Percentiles rank a stretch among this genome's conserved stretches.
Conservation (phyloP, 108 stramenopile species). For the Schizochytrium sp. region DNA sequence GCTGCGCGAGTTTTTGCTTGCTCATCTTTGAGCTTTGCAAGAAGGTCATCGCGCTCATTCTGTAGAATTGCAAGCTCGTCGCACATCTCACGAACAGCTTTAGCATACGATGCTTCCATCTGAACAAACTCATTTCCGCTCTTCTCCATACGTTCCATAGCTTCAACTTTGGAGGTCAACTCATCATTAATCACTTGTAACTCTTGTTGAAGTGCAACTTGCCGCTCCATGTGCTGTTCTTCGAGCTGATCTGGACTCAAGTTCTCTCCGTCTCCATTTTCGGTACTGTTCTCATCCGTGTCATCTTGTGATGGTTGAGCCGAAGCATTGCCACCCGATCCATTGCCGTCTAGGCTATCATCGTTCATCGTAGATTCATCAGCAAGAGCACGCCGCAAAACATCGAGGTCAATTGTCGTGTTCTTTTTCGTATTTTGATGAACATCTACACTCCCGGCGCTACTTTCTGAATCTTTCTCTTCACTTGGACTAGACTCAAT, state of each 20-base stretch:
- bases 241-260: not conserved
- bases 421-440: not conserved
- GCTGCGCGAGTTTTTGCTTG: not conserved
- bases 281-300: not conserved
- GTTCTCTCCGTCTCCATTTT: not conserved
- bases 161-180: not conserved
- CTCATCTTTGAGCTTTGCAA: constrained; percentile 21
- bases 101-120: constrained; percentile 15
- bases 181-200: constrained; percentile 34
- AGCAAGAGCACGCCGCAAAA: too few species aligned
- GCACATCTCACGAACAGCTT: constrained; percentile 36
- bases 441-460: too few species aligned
- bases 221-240: constrained; percentile 16
- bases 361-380: not conserved
- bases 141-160: constrained; percentile 36
- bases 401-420: not conserved
- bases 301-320: not conserved
- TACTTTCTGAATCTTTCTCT: too few species aligned
- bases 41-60: constrained; percentile 59
- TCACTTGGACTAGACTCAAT: too few species aligned
- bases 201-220: constrained; percentile 25
- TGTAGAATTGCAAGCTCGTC: constrained; percentile 8
- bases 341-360: not conserved
- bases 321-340: not conserved
- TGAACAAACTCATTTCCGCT: not conserved